Evolutionary conservation across 2,329 filamentous ascomycete genomes (phyloP).

Genomic region (Anthostomella pinea): DNA sequence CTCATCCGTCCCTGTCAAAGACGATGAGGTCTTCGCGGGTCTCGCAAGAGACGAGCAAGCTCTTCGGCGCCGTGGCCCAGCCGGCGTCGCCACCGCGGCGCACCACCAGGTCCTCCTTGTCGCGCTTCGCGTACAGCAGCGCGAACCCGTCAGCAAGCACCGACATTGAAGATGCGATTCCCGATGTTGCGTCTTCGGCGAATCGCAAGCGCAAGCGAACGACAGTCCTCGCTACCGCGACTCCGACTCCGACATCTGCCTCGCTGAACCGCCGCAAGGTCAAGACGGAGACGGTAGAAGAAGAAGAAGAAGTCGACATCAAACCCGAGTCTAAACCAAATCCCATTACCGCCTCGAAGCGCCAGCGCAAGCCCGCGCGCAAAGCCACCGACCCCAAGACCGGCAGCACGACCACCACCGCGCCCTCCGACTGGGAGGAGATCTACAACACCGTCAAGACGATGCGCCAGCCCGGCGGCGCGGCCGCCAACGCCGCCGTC

Average conservation of each 20-base stretch:
- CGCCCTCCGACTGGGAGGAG: slow-evolving; percentile 57
- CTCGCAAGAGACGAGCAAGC: slow-evolving; percentile 5
- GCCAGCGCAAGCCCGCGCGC: slow-evolving; percentile 28
- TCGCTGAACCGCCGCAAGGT: slow-evolving; percentile 8
- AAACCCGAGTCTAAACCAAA: slow-evolving; percentile 6
- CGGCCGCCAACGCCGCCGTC: slow-evolving; percentile 74
- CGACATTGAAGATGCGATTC: slow-evolving; percentile 32
- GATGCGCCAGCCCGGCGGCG: slow-evolving; percentile 63
- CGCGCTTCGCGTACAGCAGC: slow-evolving; percentile 28
- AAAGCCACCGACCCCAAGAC: slow-evolving; percentile 23
- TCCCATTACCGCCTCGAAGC: slow-evolving; percentile 8
- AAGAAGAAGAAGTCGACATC: slow-evolving; percentile 1
- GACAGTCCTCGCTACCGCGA: slow-evolving; percentile 3
- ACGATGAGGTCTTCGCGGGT: slow-evolving; percentile 16
- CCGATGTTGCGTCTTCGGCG: slow-evolving; percentile 9
- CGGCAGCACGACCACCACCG: slow-evolving; percentile 14
- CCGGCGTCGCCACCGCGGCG: slow-evolving; percentile 26
- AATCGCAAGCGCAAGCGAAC: slow-evolving; percentile 29
- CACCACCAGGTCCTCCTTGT: slow-evolving; percentile 31
- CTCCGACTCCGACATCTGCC: neutral
- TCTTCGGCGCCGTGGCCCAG: slow-evolving; percentile 19
- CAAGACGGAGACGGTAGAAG: slow-evolving; percentile 15
- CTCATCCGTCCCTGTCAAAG: neutral
- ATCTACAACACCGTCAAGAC: slow-evolving; percentile 74
- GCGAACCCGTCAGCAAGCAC: slow-evolving; percentile 7